A percentile compares a stretch with the other conserved stretches of the same genome.
These are phyloP conservation scores for Solanum lignicaule DNA, from an alignment of 257 asterid genomes.

Conservation along the genomic window DNA sequence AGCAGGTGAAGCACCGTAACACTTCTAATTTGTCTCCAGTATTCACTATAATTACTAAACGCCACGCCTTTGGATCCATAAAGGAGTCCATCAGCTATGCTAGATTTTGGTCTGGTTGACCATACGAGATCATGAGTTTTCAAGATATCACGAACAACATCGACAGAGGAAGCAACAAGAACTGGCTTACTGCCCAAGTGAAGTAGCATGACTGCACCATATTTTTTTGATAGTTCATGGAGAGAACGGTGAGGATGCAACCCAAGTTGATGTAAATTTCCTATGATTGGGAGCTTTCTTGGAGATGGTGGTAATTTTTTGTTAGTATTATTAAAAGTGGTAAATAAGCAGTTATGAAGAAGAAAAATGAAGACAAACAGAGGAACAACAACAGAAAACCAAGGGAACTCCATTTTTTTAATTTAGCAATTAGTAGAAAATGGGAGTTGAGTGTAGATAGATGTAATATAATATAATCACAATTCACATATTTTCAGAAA, in stretches of 20 bases:
- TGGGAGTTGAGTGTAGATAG: not conserved
- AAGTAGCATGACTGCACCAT: constrained; percentile 36
- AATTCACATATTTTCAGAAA: not conserved
- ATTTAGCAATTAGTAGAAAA: not conserved
- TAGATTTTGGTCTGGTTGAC: constrained; percentile 11
- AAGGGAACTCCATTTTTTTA: not conserved
- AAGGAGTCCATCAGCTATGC: not conserved
- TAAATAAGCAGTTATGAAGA: not conserved
- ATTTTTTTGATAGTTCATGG: constrained; percentile 10
- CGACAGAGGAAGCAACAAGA: constrained; percentile 18
- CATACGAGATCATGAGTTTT: constrained; percentile 29
- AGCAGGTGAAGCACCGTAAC: constrained; percentile 1
- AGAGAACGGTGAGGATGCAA: constrained; percentile 19
- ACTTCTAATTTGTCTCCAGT: constrained; percentile 10
- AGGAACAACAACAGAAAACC: not conserved
- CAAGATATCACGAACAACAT: constrained; percentile 28
- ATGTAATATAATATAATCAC: not conserved
- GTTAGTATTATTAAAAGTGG: not conserved
- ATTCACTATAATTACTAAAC: not conserved
- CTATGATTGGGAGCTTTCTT: constrained; percentile 27
- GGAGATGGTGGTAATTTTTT: constrained; percentile 32
- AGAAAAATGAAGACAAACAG: not conserved
- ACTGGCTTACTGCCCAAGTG: constrained; percentile 20
- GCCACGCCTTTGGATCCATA: not conserved
- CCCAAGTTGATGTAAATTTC: constrained; percentile 33